A percentile compares a stretch with the other conserved stretches of the same genome.
These are phyloP conservation scores for Ascochyta clinopodiicola DNA, from an alignment of 2,329 filamentous ascomycete genomes.

Conservation along the genomic window DNA sequence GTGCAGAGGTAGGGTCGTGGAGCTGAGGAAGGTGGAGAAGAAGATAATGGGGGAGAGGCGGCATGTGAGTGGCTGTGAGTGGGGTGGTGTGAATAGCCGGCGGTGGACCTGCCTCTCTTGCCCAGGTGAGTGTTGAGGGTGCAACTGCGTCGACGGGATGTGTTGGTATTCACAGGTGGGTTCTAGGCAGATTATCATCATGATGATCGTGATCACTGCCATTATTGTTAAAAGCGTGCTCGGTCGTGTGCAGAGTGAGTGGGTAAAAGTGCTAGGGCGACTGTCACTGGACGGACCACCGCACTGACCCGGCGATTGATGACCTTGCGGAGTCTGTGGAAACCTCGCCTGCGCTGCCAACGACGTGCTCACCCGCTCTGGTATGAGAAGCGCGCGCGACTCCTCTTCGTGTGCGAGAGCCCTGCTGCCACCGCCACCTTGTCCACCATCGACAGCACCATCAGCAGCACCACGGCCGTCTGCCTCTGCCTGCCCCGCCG, in stretches of 20 bases:
- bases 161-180: too few relatives aligned
- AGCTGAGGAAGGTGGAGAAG: neutral
- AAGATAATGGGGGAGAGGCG: neutral
- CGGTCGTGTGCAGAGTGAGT: neutral
- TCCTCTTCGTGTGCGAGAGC: conserved; percentile 13
- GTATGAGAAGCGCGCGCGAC: conserved; percentile 11
- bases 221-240: too few relatives aligned
- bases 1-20: neutral
- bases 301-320: conserved; percentile 11
- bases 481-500: conserved; percentile 18
- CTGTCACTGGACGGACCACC: conserved; percentile 8
- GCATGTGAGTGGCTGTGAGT: neutral
- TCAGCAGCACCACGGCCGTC: neutral
- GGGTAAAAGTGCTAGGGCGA: neutral
- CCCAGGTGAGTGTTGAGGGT: neutral
- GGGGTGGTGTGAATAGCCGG: neutral
- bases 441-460: too few relatives aligned
- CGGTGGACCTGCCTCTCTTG: neutral
- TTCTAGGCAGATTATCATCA: too few relatives aligned
- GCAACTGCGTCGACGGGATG: too few relatives aligned
- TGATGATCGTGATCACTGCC: too few relatives aligned
- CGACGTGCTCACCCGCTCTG: conserved; percentile 10
- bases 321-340: conserved; percentile 12
- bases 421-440: conserved; percentile 23
- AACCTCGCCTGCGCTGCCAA: conserved; percentile 27